A percentile compares a stretch with the other conserved stretches of the same genome.
phyloP scores from a whole-genome alignment of 306 rosid genomes.

The Trifolium pratense region DNA sequence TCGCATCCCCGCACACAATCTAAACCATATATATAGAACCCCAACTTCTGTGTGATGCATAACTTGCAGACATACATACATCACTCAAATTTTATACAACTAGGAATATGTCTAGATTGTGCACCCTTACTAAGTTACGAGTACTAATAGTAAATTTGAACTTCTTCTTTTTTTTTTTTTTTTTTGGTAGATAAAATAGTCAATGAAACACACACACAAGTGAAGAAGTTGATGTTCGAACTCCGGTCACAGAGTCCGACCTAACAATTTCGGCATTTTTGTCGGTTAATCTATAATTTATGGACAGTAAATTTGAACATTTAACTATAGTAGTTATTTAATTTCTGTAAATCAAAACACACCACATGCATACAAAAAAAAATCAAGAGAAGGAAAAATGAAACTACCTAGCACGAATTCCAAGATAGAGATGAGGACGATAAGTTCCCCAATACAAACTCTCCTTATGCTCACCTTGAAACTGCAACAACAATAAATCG shows the following conservation, averaged over 20 bases:
- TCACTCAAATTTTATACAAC: conserved; percentile 23
- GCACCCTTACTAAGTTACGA: no score
- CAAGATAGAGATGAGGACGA: conserved; percentile 90
- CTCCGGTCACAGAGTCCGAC: no score
- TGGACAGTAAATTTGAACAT: no score
- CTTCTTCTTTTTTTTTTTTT: no score
- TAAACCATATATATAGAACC: conserved; percentile 12
- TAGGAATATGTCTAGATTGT: not conserved
- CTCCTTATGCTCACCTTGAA: conserved; percentile 94
- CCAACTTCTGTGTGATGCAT: not conserved
- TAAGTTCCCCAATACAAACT: conserved; percentile 98
- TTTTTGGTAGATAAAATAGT: no score
- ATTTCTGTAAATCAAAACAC: not conserved
- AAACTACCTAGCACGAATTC: conserved; percentile 83
- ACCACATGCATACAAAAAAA: not conserved
- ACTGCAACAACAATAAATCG: conserved; percentile 50
- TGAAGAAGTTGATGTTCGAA: no score
- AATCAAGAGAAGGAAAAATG: conserved; percentile 13
- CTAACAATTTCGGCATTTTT: no score
- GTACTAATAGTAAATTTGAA: no score
- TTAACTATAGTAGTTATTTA: no score
- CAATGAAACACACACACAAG: no score
- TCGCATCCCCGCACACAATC: conserved; percentile 27
- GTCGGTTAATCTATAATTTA: no score
- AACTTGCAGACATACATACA: conserved; percentile 6